These are phyloP conservation scores for Nigrospora sphaerica DNA, from an alignment of 2,329 filamentous ascomycete species.

Conservation along the genomic window DNA sequence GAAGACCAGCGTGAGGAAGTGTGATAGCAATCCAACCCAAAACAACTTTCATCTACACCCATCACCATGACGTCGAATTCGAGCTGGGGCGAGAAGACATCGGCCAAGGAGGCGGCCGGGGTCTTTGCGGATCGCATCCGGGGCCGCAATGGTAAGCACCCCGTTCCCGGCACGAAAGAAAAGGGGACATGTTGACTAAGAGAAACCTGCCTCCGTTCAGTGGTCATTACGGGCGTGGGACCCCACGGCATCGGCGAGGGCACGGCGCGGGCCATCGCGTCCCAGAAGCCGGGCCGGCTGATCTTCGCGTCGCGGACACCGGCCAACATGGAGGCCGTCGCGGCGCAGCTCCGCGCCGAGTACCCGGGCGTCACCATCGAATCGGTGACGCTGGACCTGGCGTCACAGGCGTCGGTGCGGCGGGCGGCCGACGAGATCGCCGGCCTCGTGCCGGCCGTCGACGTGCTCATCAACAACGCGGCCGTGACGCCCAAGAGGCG, in stretches of 20 bases:
- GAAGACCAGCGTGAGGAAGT: too few species aligned
- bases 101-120: constrained; percentile 26
- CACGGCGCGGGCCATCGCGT: constrained; percentile 34
- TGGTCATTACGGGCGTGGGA: constrained; percentile 34
- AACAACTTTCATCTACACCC: neutral
- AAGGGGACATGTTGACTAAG: neutral
- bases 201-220: constrained; percentile 9
- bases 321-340: constrained; percentile 32
- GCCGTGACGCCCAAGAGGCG: constrained; percentile 28
- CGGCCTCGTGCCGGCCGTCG: constrained; percentile 22
- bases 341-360: constrained; percentile 24
- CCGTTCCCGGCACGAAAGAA: neutral
- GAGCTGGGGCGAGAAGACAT: constrained; percentile 21
- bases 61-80: constrained; percentile 18
- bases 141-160: constrained; percentile 16
- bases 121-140: constrained; percentile 16
- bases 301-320: constrained; percentile 37
- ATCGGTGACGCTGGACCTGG: constrained; percentile 27
- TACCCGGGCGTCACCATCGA: constrained; percentile 27
- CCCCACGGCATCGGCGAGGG: constrained; percentile 32
- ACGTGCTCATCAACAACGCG: constrained; percentile 37
- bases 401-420: constrained; percentile 27
- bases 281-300: constrained; percentile 32
- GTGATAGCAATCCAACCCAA: too few species aligned
- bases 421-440: constrained; percentile 26